phyloP scores from a whole-genome alignment of 129 eudicot species.

The Flaveria sonorensis region DNA sequence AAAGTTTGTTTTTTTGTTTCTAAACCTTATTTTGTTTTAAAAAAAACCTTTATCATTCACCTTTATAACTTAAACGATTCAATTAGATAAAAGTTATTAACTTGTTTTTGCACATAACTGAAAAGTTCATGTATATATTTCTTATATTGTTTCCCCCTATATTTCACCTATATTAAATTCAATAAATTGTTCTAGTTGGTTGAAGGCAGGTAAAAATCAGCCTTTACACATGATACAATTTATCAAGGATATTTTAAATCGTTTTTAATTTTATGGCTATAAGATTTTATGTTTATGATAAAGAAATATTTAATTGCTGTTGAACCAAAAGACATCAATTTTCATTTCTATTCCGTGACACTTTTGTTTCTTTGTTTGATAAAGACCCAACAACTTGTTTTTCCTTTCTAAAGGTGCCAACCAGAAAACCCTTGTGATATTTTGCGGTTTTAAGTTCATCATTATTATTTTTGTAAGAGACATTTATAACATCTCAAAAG shows the following conservation, averaged over 20 bases:
- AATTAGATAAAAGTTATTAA: background rate
- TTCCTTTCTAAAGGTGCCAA: slow-evolving; percentile 16
- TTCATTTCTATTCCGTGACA: background rate
- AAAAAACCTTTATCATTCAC: background rate
- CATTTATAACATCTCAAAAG: too few relatives aligned
- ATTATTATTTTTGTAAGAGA: too few relatives aligned
- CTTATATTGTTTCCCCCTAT: too few relatives aligned
- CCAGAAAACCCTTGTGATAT: slow-evolving; percentile 1
- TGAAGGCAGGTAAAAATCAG: too few relatives aligned
- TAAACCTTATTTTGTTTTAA: background rate
- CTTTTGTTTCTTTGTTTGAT: slow-evolving; percentile 7
- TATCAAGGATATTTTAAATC: background rate
- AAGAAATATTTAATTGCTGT: background rate
- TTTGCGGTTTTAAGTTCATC: background rate
- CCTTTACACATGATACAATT: background rate
- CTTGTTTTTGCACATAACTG: too few relatives aligned
- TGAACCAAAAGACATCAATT: slow-evolving; percentile 1
- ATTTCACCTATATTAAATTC: too few relatives aligned
- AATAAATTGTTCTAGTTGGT: too few relatives aligned
- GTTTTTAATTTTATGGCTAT: background rate
- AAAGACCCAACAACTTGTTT: slow-evolving; percentile 21
- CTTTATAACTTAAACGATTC: background rate
- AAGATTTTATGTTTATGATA: background rate
- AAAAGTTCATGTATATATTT: too few relatives aligned
- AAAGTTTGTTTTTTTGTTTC: background rate